Evolutionary conservation across 1,284 basidiomycete genomes (phyloP).

Genomic region (Marasmius fiardii): DNA sequence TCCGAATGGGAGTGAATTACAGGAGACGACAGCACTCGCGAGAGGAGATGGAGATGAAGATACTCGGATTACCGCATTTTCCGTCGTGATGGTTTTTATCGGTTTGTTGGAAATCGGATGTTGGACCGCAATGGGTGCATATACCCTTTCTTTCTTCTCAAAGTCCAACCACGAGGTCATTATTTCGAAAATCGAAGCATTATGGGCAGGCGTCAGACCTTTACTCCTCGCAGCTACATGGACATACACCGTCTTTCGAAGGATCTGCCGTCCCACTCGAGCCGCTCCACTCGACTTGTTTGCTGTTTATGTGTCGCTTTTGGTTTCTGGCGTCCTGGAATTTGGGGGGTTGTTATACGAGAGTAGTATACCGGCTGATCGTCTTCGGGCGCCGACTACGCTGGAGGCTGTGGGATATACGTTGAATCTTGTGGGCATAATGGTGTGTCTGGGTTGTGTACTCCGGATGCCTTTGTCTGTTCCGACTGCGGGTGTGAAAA

Average conservation of each 20-base stretch:
- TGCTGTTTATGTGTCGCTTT: slow-evolving; percentile 41
- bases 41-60: slow-evolving; percentile 12
- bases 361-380: slow-evolving; percentile 31
- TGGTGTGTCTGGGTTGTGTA: slow-evolving; percentile 39
- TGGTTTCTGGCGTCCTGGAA: slow-evolving; percentile 38
- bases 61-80: slow-evolving; percentile 36
- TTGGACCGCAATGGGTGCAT: slow-evolving; percentile 50
- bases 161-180: slow-evolving; percentile 40
- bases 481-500: slow-evolving; percentile 45
- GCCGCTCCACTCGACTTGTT: slow-evolving; percentile 55
- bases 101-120: slow-evolving; percentile 45
- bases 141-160: too few relatives aligned
- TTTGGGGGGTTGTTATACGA: slow-evolving; percentile 50
- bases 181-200: slow-evolving; percentile 24
- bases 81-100: slow-evolving; percentile 45
- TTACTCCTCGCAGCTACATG: slow-evolving; percentile 48
- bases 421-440: slow-evolving; percentile 40
- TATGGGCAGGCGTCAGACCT: slow-evolving; percentile 28
- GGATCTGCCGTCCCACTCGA: slow-evolving; percentile 30
- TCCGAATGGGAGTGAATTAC: too few relatives aligned
- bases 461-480: slow-evolving; percentile 56
- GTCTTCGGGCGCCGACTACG: slow-evolving; percentile 31
- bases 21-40: slow-evolving; percentile 10
- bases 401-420: slow-evolving; percentile 23
- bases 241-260: slow-evolving; percentile 48